phyloP scores from a whole-genome alignment of 768 basidiomycete species.

The Leccinum variicolor region DNA sequence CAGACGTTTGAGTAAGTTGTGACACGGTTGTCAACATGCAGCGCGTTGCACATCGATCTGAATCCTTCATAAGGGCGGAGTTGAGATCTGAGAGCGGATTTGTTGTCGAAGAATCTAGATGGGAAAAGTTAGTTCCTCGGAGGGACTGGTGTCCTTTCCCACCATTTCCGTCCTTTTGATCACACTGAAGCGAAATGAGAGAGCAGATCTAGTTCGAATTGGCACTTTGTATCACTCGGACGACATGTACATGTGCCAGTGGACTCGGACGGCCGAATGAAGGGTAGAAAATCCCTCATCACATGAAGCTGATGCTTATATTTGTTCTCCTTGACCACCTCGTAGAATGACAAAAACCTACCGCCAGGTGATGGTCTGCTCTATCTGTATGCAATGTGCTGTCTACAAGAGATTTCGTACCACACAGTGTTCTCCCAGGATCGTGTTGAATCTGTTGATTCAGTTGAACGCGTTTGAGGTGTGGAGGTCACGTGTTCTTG shows the following conservation, averaged over 20 bases:
- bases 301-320: neutral
- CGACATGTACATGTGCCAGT: no score
- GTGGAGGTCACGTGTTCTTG: no score
- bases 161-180: neutral
- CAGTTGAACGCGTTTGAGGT: no score
- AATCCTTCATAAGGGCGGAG: neutral
- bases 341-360: no score
- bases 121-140: neutral
- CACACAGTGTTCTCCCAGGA: no score
- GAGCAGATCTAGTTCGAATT: neutral
- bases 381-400: neutral
- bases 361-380: no score
- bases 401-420: neutral
- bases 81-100: neutral
- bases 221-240: neutral
- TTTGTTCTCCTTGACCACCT: neutral
- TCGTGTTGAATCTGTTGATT: no score
- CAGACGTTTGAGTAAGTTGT: neutral
- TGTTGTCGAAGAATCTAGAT: no score
- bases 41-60: neutral
- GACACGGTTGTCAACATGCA: neutral
- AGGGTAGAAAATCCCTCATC: neutral
- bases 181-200: neutral
- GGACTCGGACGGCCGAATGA: no score
- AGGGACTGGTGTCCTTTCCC: neutral